Evolutionary conservation across 257 asterid species (phyloP).

Genomic region (Parsonsia alboflavescens): DNA sequence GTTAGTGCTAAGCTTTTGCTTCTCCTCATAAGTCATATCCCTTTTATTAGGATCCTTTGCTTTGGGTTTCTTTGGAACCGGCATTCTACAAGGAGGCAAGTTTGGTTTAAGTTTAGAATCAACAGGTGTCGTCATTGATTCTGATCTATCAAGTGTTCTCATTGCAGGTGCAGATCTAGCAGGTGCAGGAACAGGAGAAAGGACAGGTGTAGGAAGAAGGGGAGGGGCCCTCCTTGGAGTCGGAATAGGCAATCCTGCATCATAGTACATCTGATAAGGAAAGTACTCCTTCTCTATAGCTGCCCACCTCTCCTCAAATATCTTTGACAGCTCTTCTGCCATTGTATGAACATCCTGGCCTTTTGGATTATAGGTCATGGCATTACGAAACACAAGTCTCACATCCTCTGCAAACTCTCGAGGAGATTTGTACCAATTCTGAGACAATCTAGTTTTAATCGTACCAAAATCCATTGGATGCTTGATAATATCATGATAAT

Average conservation of each 20-base stretch:
- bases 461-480: slow-evolving; percentile 96
- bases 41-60: slow-evolving; percentile 88
- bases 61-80: slow-evolving; percentile 86
- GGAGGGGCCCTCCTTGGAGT: slow-evolving; percentile 45
- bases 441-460: slow-evolving; percentile 55
- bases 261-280: slow-evolving; percentile 54
- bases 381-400: slow-evolving; percentile 81
- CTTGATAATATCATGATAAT: slow-evolving; percentile 71
- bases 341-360: slow-evolving; percentile 86
- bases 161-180: slow-evolving; percentile 30
- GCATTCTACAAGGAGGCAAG: slow-evolving; percentile 53
- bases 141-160: slow-evolving; percentile 46
- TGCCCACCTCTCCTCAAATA: slow-evolving; percentile 84
- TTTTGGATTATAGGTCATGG: slow-evolving; percentile 84
- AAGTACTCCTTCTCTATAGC: slow-evolving; percentile 60
- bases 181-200: slow-evolving; percentile 28
- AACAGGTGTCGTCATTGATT: slow-evolving; percentile 37
- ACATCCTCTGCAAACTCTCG: slow-evolving; percentile 83
- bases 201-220: slow-evolving; percentile 23
- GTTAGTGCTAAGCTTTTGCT: slow-evolving; percentile 82
- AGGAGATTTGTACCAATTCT: slow-evolving; percentile 64
- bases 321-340: slow-evolving; percentile 65
- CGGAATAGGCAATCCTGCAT: slow-evolving; percentile 56
- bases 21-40: slow-evolving; percentile 95
- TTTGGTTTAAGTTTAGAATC: slow-evolving; percentile 38